Percentiles rank a stretch among this genome's conserved stretches.
phyloP scores from a whole-genome alignment of 305 asterid species.

The Fraxinus ornus region DNA sequence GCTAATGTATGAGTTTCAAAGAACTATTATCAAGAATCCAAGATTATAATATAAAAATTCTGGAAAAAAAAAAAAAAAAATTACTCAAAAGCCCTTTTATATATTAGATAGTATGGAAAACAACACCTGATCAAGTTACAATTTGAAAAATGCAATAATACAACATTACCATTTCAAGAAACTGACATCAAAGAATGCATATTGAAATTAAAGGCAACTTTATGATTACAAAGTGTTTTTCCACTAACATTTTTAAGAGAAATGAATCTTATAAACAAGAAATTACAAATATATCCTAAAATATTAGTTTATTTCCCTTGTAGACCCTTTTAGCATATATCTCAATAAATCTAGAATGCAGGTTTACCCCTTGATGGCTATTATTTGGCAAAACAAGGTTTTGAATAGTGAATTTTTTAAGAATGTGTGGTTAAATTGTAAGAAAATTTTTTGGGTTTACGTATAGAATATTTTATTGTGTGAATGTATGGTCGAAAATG shows the following conservation, averaged over 20 bases:
- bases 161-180: neutral
- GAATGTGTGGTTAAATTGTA: too few species aligned
- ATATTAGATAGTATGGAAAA: neutral
- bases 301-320: neutral
- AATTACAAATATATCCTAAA: neutral
- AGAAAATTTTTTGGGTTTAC: too few species aligned
- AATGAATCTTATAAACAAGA: neutral
- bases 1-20: neutral
- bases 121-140: neutral
- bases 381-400: too few species aligned
- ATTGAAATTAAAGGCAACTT: neutral
- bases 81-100: neutral
- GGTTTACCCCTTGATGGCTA: neutral
- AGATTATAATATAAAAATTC: neutral
- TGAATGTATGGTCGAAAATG: too few species aligned
- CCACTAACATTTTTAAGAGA: neutral
- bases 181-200: neutral
- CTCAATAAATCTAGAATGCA: neutral
- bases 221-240: neutral
- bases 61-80: neutral
- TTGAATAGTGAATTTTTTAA: too few species aligned
- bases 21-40: neutral
- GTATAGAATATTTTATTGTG: too few species aligned
- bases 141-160: neutral
- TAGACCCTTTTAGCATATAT: neutral